Conservation (phyloP, 2,329 filamentous ascomycete species). For the Penicillium nordicum region DNA sequence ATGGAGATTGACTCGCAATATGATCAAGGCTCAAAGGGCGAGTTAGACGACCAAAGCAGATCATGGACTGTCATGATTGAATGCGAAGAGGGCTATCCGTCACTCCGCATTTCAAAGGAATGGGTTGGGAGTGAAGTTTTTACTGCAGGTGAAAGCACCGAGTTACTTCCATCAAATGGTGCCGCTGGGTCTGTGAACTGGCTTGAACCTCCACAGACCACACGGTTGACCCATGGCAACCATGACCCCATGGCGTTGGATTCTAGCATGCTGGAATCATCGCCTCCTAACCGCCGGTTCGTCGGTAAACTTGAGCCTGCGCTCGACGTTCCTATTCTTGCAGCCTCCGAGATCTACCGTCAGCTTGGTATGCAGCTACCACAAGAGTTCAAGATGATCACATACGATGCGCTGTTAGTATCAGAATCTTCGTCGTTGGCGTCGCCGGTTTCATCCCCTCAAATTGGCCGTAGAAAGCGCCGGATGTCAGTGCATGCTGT, state of each 20-base stretch:
- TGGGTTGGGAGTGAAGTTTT: constrained; percentile 42
- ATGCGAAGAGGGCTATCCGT: constrained; percentile 46
- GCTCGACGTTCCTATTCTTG: constrained; percentile 42
- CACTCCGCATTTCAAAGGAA: constrained; percentile 43
- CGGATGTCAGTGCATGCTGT: constrained; percentile 32
- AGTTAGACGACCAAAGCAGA: constrained; percentile 20
- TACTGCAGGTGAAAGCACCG: constrained; percentile 26
- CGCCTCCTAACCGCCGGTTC: constrained; percentile 44
- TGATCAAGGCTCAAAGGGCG: constrained; percentile 17
- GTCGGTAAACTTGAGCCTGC: constrained; percentile 43
- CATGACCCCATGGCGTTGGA: constrained; percentile 39
- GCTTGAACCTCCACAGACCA: constrained; percentile 38
- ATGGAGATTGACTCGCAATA: constrained; percentile 34
- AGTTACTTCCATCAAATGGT: constrained; percentile 20
- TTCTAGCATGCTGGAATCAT: constrained; percentile 36
- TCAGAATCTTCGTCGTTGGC: constrained; percentile 28
- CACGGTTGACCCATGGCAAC: constrained; percentile 32
- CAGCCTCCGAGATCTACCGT: constrained; percentile 42
- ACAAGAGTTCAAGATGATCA: constrained; percentile 39
- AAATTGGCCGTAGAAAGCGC: constrained; percentile 32
- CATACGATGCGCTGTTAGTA: constrained; percentile 40
- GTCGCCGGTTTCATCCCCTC: constrained; percentile 23
- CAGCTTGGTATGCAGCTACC: constrained; percentile 40
- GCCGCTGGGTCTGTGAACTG: constrained; percentile 35
- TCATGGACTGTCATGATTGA: constrained; percentile 41